Base-by-base conservation (phyloP, 306 rosid genomes). In the Acacia acuminata region DNA sequence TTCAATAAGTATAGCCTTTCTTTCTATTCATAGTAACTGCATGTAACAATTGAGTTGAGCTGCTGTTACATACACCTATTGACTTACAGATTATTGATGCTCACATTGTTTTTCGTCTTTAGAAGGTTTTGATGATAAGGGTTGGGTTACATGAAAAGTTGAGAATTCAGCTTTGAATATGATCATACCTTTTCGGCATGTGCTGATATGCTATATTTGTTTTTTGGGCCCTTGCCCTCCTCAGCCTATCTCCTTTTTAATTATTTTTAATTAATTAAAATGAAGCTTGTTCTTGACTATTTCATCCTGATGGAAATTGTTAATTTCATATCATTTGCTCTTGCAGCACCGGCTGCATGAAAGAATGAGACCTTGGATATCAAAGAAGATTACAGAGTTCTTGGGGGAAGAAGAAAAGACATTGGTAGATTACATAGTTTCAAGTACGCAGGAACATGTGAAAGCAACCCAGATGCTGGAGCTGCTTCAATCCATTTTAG, bases 341-440 rank as follows among this genome's bases (percentile, higher is more conserved):
- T 38, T 78, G 60, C 93, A 96, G 99, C 94, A 96, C 79, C 88
- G 90, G 50, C 85, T 96, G 72, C 99, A 96, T 55, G 97, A 96
- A 75, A 87, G 99, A 79, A 92, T 96, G 99, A 90, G 98, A 79
- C 99, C 99, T 0, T 96, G 99, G 99, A 94, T 96, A 79, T 92
- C 98, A 17, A 96, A 94, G 87, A 96, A 96, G 89, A 94, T 96
- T 68, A 85, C 92, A 0, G 99, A 94, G 85, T 96, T 96, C 71
- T 84, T 96, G 76, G 99, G 99, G 68, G 99, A 96, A 87, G 99
- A 96, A 60, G 99, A 96, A 85, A 83, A 89, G 36, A 94, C 99
- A 4, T 87, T 96, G 82, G 97, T 91, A 74, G 99, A 96, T 74
- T 96, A 96, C 86, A 96, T 96, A 76, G 99, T 96, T 68, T 89